Percentiles rank a stretch among this genome's conserved stretches.
Evolutionary conservation across 208 protist genomes (phyloP).

Genomic region (Leishmania mexicana): DNA sequence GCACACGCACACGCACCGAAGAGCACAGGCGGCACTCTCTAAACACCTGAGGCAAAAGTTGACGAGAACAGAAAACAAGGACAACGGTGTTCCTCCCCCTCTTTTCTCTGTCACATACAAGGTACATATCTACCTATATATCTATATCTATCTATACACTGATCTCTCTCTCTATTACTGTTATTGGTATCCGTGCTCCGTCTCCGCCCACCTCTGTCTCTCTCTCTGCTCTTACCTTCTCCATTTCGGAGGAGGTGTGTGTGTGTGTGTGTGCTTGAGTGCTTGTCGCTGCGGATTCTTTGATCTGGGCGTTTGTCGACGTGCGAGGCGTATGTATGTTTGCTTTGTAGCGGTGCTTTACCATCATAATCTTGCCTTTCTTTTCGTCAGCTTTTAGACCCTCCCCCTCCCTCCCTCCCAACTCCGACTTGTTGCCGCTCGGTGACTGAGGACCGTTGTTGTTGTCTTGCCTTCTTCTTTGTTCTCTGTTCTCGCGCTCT

Average conservation of each 20-base stretch:
- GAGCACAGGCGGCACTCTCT: no score
- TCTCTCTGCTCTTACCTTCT: background rate
- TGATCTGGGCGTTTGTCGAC: background rate
- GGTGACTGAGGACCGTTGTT: background rate
- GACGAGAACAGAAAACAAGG: background rate
- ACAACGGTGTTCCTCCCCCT: background rate
- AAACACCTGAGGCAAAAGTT: background rate
- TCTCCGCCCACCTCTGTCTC: background rate
- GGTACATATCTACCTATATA: background rate
- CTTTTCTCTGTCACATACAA: background rate
- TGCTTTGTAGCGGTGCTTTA: background rate
- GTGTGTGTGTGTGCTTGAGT: background rate
- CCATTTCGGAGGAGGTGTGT: background rate
- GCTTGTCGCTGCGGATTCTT: background rate
- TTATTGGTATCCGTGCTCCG: background rate
- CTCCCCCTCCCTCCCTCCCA: background rate
- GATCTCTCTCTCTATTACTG: background rate
- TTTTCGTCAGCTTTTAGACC: background rate
- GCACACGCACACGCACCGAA: background rate
- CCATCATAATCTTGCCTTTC: background rate
- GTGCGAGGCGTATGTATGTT: background rate
- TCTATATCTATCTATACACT: background rate
- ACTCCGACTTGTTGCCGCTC: background rate
- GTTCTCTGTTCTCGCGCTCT: background rate
- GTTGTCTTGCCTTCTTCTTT: background rate